Base-by-base conservation (phyloP, 345 rosid species). In the Anacardium occidentale region DNA sequence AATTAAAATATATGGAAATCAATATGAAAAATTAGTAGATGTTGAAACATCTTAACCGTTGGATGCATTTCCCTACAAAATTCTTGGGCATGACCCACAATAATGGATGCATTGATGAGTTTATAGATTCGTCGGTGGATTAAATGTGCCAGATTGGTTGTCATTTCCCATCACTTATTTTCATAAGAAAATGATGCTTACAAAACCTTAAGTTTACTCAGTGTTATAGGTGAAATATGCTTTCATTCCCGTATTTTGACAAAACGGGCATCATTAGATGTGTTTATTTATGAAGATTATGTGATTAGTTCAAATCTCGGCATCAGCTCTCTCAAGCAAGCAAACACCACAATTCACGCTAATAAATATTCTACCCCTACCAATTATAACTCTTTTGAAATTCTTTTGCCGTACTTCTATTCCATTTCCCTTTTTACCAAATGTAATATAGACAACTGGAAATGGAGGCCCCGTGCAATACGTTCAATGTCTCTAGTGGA, bases 111-210 rank as follows among this genome's bases (percentile, higher is more conserved):
- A 69, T 61, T 64, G 45, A 69, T 77, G 67, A 72, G 66, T 68
- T 63, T 34, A 53, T 7, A 56, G 77, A 74, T 79, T 57, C 81
- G 83, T 74, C 81, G 75, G 85, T 74, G 77, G 83, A 82, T 74
- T 75, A 52, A 47, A 59, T 32, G 70, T 48, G 71, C 73, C 66
- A 53, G 34, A 63, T 74, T 21, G 50, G 76, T 56, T 68, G 67
- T 40, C 61, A 48, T 74, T 53, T 68, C 74, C 71, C 79, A 74
- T 79, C 68, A 68, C 51, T 65, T 74, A 56, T 61, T 59, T 62
- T 21, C 68, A 57, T 26, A 51, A 25, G 50, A 64, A 68, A 62
- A 64, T 53, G 74, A 70, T 68, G 26, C 70, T 68, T 64, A 50
- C 56, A 63, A 20, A 48, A 45, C 57, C 2, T 69, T 11, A 64